Base-by-base conservation (phyloP, 2,329 filamentous ascomycete genomes). In the Amauroascus niger region DNA sequence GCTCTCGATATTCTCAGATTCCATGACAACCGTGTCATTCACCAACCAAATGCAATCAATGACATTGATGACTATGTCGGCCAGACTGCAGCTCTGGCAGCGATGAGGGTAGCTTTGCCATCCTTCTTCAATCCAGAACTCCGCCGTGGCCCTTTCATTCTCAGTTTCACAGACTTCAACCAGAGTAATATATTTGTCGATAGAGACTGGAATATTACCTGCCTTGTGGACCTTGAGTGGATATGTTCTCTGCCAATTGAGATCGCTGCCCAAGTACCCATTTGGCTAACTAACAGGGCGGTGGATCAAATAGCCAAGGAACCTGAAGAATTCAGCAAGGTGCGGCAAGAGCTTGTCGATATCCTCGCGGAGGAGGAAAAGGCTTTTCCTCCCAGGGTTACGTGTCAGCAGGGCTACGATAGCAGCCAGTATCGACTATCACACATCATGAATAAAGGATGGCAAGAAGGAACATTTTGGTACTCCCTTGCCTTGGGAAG, bases 141-240 rank as follows among this genome's bases (percentile, higher is more conserved):
- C 24, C 61, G 64, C 14, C 51, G 63, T 24, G 69, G 69, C 1
- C 67, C 67, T 0, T 73, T 70, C 55, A 54, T 66, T 24, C 58
- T 66, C 28, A 60, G 50, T 1, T 62, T 74, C 11, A 71, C 68
- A 11, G 71, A 74, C 55, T 58, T 74, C 13, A 66, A 73, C 49
- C 60, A 61, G 44, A 69, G 67, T 52, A 73, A 74, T 51, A 64
- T 67, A n/a, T 62, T 67, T 40, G 64, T 66, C 6, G 63, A 68
- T 54, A 49, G 63, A 3, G 53, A 67, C n/a, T 69, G 67, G 65
- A 60, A 69, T 56, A 62, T 70, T 43, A 68, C 50, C 30, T 58
- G 47, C 16, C 52, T 69, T 11, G 63, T 69, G 46, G 65, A 69
- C 49, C 57, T 71, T 6, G 65, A 69, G 58, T 70, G 63, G 61